Evolutionary conservation across 2,329 filamentous ascomycete genomes (phyloP).

Genomic region (Chaetomiaceae sp.): DNA sequence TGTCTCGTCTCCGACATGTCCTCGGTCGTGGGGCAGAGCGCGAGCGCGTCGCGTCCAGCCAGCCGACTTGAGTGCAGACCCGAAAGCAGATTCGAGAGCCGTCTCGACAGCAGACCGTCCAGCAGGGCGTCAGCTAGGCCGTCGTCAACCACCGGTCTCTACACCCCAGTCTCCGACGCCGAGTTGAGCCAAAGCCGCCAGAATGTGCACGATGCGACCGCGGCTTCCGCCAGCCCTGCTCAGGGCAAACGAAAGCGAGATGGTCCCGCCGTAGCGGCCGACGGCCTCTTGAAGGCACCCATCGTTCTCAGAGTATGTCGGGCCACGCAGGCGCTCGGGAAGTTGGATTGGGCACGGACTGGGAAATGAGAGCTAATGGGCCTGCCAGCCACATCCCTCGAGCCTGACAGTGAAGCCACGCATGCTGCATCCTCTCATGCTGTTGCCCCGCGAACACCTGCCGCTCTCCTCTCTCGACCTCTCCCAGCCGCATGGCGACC

Average conservation of each 20-base stretch:
- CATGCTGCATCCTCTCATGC: conserved; percentile 53
- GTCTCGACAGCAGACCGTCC: conserved; percentile 13
- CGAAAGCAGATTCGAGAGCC: no score
- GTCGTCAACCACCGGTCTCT: conserved; percentile 29
- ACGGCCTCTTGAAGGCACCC: conserved; percentile 45
- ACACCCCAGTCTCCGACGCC: conserved; percentile 35
- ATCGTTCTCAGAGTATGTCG: conserved; percentile 46
- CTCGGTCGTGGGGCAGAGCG: conserved; percentile 24
- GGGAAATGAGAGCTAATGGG: conserved; percentile 16
- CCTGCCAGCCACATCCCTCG: conserved; percentile 47
- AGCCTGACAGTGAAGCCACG: conserved; percentile 48
- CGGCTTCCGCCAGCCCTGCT: conserved; percentile 26
- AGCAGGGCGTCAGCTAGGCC: conserved; percentile 13
- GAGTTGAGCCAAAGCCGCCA: conserved; percentile 11
- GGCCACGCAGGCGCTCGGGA: neutral
- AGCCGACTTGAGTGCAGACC: conserved; percentile 18
- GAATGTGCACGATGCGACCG: neutral
- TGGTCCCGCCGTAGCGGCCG: conserved; percentile 36
- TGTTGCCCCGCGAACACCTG: conserved; percentile 55
- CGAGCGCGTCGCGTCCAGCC: conserved; percentile 46
- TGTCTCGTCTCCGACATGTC: conserved; percentile 27
- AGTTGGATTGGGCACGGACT: neutral
- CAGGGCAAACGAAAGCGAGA: conserved; percentile 33
- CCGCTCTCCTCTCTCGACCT: conserved; percentile 58
- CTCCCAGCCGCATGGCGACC: conserved; percentile 41